Evolutionary conservation across 176 grass and related monocot species (phyloP).

Genomic region (Leersia perrieri): DNA sequence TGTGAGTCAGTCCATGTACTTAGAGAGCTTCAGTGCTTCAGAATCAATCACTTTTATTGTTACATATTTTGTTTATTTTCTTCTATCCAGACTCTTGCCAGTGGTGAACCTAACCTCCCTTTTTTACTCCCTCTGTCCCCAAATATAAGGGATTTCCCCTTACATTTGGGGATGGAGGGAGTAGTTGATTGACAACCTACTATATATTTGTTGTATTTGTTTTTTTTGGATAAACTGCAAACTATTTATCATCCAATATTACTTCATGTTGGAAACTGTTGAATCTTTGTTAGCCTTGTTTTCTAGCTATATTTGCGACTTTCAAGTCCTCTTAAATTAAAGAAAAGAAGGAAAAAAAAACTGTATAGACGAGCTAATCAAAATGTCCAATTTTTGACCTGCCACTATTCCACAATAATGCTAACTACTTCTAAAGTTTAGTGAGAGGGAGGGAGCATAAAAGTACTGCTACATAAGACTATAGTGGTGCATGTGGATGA

Average conservation of each 20-base stretch:
- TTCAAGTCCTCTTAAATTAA: constrained; percentile 12
- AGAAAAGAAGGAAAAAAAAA: constrained; percentile 2
- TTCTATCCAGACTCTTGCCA: neutral
- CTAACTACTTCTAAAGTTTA: neutral
- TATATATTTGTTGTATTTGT: neutral
- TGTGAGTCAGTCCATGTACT: constrained; percentile 51
- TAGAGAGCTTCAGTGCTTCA: constrained; percentile 8
- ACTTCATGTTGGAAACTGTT: constrained; percentile 22
- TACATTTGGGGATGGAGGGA: too few species aligned
- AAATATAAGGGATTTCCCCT: too few species aligned
- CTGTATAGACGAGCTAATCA: neutral
- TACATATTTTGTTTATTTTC: neutral
- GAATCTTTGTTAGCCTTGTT: constrained; percentile 8
- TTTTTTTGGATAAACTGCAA: constrained; percentile 14
- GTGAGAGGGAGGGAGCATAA: neutral
- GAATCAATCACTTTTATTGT: neutral
- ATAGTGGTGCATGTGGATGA: neutral
- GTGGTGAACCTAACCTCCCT: neutral
- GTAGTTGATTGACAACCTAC: constrained; percentile 17
- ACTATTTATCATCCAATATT: constrained; percentile 5
- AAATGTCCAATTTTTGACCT: neutral
- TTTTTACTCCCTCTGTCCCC: too few species aligned
- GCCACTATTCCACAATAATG: neutral
- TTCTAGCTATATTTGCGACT: constrained; percentile 7
- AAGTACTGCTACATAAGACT: neutral